Percentiles rank a stretch among this genome's conserved stretches.
These are phyloP conservation scores for Metarhizium guizhouense DNA, from an alignment of 2,329 filamentous ascomycete species.

Conservation along the genomic window DNA sequence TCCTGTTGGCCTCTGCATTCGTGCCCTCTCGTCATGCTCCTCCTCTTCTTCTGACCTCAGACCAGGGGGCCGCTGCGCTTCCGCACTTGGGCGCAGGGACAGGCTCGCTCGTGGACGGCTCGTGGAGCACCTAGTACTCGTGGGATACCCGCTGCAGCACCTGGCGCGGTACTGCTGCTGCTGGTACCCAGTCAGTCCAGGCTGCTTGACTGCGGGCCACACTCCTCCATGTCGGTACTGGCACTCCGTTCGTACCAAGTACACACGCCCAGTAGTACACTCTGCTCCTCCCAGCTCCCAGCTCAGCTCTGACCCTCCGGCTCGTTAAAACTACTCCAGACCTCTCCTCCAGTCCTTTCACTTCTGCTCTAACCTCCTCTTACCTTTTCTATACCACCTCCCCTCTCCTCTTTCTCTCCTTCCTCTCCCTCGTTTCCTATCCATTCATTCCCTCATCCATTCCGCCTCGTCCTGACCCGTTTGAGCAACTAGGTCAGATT, in stretches of 20 bases:
- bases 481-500: conserved; percentile 23
- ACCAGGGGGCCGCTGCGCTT: not conserved
- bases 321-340: conserved; percentile 24
- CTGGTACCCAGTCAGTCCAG: not conserved
- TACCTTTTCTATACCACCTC: conserved; percentile 26
- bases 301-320: conserved; percentile 11
- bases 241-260: not conserved
- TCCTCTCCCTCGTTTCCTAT: conserved; percentile 30
- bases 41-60: not conserved
- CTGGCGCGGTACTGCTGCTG: not conserved
- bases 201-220: not conserved
- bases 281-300: conserved; percentile 1
- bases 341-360: conserved; percentile 48
- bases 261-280: not conserved
- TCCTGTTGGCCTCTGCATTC: too few species aligned
- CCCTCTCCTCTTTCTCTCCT: conserved; percentile 29
- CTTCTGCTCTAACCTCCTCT: conserved; percentile 43
- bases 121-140: not conserved
- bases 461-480: conserved; percentile 38
- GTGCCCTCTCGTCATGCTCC: too few species aligned
- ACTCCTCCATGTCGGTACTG: not conserved
- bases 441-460: conserved; percentile 48
- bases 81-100: not conserved
- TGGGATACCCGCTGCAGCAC: not conserved
- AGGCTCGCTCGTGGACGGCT: not conserved